Evolutionary conservation across 2,329 filamentous ascomycete species (phyloP), one percentile per base, ranked within the genome.

Genomic region (Cadophora sp.): DNA sequence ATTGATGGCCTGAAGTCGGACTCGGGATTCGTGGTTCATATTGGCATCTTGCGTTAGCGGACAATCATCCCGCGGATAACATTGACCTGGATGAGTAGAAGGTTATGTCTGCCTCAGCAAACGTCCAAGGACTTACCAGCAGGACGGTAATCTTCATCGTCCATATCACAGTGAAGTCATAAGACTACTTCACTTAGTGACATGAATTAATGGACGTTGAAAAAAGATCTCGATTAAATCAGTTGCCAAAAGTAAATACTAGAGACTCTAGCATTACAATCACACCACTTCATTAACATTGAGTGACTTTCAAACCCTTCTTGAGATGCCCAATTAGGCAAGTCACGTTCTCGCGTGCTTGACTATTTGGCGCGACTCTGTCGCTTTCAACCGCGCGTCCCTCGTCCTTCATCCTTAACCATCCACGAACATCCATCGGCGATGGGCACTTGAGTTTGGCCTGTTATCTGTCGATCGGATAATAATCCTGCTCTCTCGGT

Each of bases 21-120:
- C 19, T 88, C 87, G 26, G 94, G 94, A 6, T 97, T 97, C 80
- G 89, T 92, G 34, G 87, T 97, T 8, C 94, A 98, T 81, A 74
- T 97, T 24, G 91, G 93, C 14, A 78, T 94, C 24, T 43, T 66
- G 19, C 48, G 65, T 31, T 62, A 66, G 65, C 31, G 48, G 16
- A 43, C 3, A 37, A 26, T 5, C 2, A 24, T n/a, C n/a, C n/a
- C n/a, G n/a, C n/a, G n/a, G 14, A 37, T 4, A 9, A 37, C 14
- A 37, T 37, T 4, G 34, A 37, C 9, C 7, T 37, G 8, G 11
- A 53, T 5, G 50, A 14, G 22, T 12, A 26, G n/a, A n/a, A n/a
- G 11, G 1, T 51, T 26, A 9, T 1, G 22, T 11, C 24, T 12
- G 8, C 16, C 9, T 27, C 50, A 27, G 31, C 27, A 43, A 16